Conservation (phyloP, 2,329 filamentous ascomycete genomes). For the Pestalotiopsis sp. region DNA sequence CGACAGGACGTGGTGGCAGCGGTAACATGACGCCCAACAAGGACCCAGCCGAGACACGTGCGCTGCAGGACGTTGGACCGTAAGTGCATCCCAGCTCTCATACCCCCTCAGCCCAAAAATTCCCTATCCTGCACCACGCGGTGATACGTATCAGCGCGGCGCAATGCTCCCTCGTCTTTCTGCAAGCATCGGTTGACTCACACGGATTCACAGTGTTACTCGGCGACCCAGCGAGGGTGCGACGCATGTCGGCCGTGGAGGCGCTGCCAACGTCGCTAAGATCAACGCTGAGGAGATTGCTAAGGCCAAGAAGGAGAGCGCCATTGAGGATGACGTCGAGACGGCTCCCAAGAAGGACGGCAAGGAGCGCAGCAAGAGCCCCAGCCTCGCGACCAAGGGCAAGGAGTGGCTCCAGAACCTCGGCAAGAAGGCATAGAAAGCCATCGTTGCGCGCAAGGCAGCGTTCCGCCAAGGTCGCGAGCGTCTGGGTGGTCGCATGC, state of each 20-base stretch:
- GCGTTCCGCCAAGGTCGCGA: neutral
- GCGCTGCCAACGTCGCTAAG: slow-evolving; percentile 71
- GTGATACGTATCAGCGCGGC: neutral
- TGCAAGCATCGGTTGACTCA: neutral
- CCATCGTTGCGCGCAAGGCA: slow-evolving; percentile 14
- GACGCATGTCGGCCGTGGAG: slow-evolving; percentile 73
- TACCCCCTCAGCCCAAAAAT: neutral
- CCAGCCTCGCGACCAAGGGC: slow-evolving; percentile 43
- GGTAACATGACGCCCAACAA: slow-evolving; percentile 83
- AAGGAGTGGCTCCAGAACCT: slow-evolving; percentile 48
- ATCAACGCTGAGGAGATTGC: slow-evolving; percentile 45
- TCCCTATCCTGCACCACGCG: neutral
- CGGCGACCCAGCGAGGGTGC: slow-evolving; percentile 61
- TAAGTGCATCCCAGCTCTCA: slow-evolving; percentile 40
- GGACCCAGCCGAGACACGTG: slow-evolving; percentile 73
- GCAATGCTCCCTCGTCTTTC: neutral
- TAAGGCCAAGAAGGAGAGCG: slow-evolving; percentile 57
- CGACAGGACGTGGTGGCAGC: slow-evolving; percentile 84
- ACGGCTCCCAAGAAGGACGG: slow-evolving; percentile 22
- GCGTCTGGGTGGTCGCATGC: too few species aligned
- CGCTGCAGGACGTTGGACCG: slow-evolving; percentile 81
- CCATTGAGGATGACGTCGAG: slow-evolving; percentile 11
- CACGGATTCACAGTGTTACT: slow-evolving; percentile 5
- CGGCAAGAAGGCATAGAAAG: slow-evolving; percentile 46
- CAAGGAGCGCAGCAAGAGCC: slow-evolving; percentile 24